These are phyloP conservation scores for Apostasia ramifera DNA, from an alignment of 106 monocot genomes.

Conservation along the genomic window DNA sequence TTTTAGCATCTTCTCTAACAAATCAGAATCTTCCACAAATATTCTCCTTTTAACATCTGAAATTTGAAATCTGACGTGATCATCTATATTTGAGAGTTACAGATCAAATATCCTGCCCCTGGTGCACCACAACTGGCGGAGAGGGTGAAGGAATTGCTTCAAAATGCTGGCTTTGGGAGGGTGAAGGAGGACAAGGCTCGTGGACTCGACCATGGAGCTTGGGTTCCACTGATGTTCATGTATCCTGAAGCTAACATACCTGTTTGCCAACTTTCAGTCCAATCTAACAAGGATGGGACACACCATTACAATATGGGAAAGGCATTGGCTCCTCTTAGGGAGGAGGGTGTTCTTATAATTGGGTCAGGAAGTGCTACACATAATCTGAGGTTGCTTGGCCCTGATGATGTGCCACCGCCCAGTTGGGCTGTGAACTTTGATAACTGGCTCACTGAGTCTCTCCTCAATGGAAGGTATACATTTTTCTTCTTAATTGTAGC, in stretches of 20 bases:
- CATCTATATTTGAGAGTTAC: neutral
- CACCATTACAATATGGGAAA: constrained; percentile 72
- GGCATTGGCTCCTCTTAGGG: constrained; percentile 57
- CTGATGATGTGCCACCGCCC: constrained; percentile 14
- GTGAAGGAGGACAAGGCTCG: constrained; percentile 41
- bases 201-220: constrained; percentile 85
- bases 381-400: constrained; percentile 30
- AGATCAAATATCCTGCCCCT: constrained; percentile 82
- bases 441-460: constrained; percentile 45
- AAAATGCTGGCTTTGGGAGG: constrained; percentile 23
- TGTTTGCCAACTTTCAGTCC: constrained; percentile 75
- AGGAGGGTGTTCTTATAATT: constrained; percentile 59
- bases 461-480: constrained; percentile 33
- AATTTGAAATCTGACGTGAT: no score
- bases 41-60: no score
- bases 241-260: constrained; percentile 74
- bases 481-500: neutral
- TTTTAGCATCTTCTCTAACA: no score
- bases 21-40: no score
- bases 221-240: constrained; percentile 89
- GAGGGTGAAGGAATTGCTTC: constrained; percentile 45
- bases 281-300: constrained; percentile 35
- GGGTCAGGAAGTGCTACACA: constrained; percentile 87
- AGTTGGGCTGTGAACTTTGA: constrained; percentile 58
- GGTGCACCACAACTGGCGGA: constrained; percentile 56